Evolutionary conservation across 257 asterid genomes (phyloP), one percentile per base, ranked within the genome.

Genomic region (Solanum phureja): DNA sequence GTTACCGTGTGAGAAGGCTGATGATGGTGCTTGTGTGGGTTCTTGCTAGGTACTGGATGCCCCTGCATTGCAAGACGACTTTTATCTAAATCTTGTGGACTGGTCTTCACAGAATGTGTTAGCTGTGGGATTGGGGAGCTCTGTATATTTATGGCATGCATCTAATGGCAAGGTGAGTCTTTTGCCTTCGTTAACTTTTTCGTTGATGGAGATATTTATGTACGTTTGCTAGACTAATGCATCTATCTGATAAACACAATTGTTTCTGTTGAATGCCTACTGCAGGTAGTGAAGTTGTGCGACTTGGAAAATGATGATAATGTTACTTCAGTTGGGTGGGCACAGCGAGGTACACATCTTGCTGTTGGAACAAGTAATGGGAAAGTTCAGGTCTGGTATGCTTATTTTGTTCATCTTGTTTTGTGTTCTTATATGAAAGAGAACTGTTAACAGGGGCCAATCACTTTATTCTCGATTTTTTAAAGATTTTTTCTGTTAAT

Each of bases 271-370:
- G 27, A 79, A 24, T 86, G 11, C 64, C 38, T 12, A 66, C 8
- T 87, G 90, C 95, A 97, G 99, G 98, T 95, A 11, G 98, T 95
- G 87, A 95, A 95, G 92, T 84, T 97, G 89, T 97, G 98, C 83
- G 98, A 97, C 86, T 91, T 95, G 93, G 99, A 98, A 49, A 86
- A 77, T 72, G 98, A 93, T 85, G 98, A 93, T 88, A 93, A 91
- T 74, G 99, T 95, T 85, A 93, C 96, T 90, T 97, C 99, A 34
- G 99, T 97, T 52, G 96, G 95, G 42, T 97, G 99, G 99, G 98
- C 98, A 16, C 96, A 92, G 35, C 98, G 95, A 83, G 98, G 98
- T 64, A 92, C 98, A 11, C 98, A 95, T 89, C 98, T 97, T 88
- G 98, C 99, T 88, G 92, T 97, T 86, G 99, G 99, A 88, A 95